phyloP scores from a whole-genome alignment of 768 basidiomycete genomes.

The Chlorophyllum brunneum region DNA sequence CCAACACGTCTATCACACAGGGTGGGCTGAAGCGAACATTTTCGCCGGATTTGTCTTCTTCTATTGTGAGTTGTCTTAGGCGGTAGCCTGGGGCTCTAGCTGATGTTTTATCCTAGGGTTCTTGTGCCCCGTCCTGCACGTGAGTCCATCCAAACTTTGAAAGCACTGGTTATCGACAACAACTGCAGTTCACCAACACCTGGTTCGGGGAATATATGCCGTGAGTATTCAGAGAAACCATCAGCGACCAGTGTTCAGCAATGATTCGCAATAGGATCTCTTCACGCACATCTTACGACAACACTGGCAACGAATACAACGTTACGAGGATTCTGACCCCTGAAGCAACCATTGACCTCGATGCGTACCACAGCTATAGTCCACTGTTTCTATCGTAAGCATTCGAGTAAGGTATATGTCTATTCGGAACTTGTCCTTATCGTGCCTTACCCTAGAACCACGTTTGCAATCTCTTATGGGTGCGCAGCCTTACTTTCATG shows the following conservation, averaged over 20 bases:
- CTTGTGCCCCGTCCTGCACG: constrained; percentile 54
- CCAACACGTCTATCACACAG: constrained; percentile 15
- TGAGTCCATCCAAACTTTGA: constrained; percentile 19
- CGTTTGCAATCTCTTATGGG: constrained; percentile 76
- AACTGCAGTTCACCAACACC: constrained; percentile 50
- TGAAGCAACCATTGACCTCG: constrained; percentile 47
- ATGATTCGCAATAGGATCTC: constrained; percentile 38
- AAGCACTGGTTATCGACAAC: not conserved
- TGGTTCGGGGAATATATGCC: constrained; percentile 55
- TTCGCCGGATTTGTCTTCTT: constrained; percentile 56
- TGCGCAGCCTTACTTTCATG: constrained; percentile 1
- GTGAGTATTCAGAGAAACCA: constrained; percentile 26
- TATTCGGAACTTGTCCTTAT: not conserved
- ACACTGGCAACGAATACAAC: constrained; percentile 52
- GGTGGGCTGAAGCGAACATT: constrained; percentile 77
- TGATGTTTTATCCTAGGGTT: constrained; percentile 33
- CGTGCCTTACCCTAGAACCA: constrained; percentile 29
- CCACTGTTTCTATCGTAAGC: constrained; percentile 54
- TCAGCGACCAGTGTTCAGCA: not conserved
- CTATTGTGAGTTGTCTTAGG: constrained; percentile 40
- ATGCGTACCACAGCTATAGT: constrained; percentile 50
- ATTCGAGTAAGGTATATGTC: not conserved
- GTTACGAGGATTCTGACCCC: constrained; percentile 49
- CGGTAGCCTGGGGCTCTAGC: not conserved
- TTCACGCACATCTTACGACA: constrained; percentile 57